A percentile compares a stretch with the other conserved stretches of the same genome.
These are phyloP conservation scores for Microbotryomycetes sp. DNA, from an alignment of 1,284 basidiomycete species.

Conservation along the genomic window DNA sequence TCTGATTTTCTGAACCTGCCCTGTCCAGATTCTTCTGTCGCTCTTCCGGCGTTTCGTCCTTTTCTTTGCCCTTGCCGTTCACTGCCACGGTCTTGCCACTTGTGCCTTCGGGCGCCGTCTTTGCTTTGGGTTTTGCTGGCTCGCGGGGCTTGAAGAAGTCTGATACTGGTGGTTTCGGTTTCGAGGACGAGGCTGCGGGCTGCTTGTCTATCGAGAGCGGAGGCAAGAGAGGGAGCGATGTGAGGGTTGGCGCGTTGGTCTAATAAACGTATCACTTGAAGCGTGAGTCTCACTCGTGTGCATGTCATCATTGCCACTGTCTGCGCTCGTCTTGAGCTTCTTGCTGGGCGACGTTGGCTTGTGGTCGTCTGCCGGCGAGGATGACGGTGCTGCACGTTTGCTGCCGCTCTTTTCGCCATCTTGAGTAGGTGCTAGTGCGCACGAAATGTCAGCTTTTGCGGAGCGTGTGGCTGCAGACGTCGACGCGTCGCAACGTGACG, in stretches of 20 bases:
- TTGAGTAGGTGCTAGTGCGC: slow-evolving; percentile 2
- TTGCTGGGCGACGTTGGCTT: background rate
- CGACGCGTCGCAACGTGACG: background rate
- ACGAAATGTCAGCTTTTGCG: background rate
- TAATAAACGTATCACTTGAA: too few species aligned
- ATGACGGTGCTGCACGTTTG: background rate
- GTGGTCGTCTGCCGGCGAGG: background rate
- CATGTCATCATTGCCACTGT: background rate
- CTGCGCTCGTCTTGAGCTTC: background rate
- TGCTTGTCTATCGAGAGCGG: background rate
- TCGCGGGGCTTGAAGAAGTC: slow-evolving; percentile 1
- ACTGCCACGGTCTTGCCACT: background rate
- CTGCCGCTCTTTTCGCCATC: background rate
- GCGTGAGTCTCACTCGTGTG: background rate
- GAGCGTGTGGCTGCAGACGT: too few species aligned
- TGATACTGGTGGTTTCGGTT: background rate
- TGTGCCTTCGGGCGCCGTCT: background rate
- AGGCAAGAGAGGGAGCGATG: slow-evolving; percentile 16
- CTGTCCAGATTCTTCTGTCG: slow-evolving; percentile 34
- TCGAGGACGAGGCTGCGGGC: background rate
- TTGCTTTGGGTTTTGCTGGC: background rate
- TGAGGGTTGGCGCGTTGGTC: too few species aligned
- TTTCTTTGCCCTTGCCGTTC: slow-evolving; percentile 21
- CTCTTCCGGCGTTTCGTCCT: slow-evolving; percentile 42
- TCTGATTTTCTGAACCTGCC: slow-evolving; percentile 34